Base-by-base conservation (phyloP, 495 filamentous ascomycete genomes). In the Daldinia decipiens region DNA sequence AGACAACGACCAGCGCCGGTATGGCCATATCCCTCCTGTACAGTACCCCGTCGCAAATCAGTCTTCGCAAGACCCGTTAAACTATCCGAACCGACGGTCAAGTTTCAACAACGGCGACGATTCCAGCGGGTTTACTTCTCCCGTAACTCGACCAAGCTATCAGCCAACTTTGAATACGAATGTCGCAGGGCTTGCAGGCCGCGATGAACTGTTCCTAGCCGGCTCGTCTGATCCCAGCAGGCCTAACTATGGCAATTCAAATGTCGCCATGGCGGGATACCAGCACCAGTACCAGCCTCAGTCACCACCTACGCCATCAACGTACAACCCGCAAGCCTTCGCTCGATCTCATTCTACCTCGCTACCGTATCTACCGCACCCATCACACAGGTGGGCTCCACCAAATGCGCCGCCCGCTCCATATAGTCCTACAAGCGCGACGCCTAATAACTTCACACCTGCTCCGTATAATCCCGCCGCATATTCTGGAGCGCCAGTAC, bases 241-340 rank as follows among this genome's bases (percentile, higher is more conserved):
- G 59, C 67, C 81, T 68, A 76, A 77, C 77, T 81, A 81, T 74
- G 79, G 78, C 83, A 84, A 79, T 82, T 79, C 81, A 78, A 76
- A 77, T 65, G 78, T 82, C 39, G 79, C 83, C 21, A 80, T 85
- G 67, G 82, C 88, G 4, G 82, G 82, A 67, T 91, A 90, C 76
- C 85, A 87, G 52, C 81, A 82, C 19, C 86, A 89, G 59, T 90
- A 90, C 65, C 88, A 90, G 60, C 82, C 87, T 59, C 79, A 84
- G 67, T 78, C 82, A 9, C 83, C 86, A 34, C 81, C 85, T 32
- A 82, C 81, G 17, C 89, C 87, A 53, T 78, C 84, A 13, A 81
- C 87, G 1, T 97, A 97, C 79, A 96, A 97, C 71, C 94, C 94
- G 1, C 92, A 94, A 78, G 82, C 91, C 58, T 98, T 93, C 77